Base-by-base conservation (phyloP, 768 basidiomycete genomes). In the Amanita rubescens region DNA sequence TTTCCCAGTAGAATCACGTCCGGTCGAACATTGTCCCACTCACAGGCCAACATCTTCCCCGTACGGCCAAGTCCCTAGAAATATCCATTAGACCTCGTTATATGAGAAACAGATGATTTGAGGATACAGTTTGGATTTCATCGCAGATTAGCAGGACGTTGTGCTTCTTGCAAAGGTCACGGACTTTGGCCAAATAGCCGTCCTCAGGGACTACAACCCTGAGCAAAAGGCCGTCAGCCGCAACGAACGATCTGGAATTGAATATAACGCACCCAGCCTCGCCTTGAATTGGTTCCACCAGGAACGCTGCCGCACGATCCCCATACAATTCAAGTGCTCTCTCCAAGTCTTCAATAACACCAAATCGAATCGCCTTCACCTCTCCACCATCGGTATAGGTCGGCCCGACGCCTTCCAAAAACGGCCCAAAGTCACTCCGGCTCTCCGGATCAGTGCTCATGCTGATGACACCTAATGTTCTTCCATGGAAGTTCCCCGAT, bases 201-300 rank as follows among this genome's bases (percentile, higher is more conserved):
- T 78, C 76, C 1, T 87, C 84, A 0, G 96, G 96, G 10, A 98
- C 90, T 55, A 97, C 84, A 59, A 99, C 95, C 10, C 94, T 93
- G 62, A 10, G 52, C 10, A 27, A 14, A 3, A n/a, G n/a, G n/a
- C n/a, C 5, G 25, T 33, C 14, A 20, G 25, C 52, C 43, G 58
- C 32, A 15, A 20, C 49, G 25, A 45, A 55, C 6, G 52, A 51
- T 38, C 38, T 19, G 25, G 46, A 19, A 10, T 22, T 49, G 49
- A 34, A 37, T 8, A 45, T 8, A 33, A 58, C 88, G 42, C 65
- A 92, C 90, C 93, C 94, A 15, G 95, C 95, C 71, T 97, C 95
- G n/a, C 95, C 95, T 67, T 99, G 96, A 57, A 99, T 98, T 5
- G 96, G 96, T 70, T 99, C 96, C 3, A 99, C 80, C 53, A 99